Evolutionary conservation across 306 rosid species (phyloP).

Genomic region (Quercus robur): DNA sequence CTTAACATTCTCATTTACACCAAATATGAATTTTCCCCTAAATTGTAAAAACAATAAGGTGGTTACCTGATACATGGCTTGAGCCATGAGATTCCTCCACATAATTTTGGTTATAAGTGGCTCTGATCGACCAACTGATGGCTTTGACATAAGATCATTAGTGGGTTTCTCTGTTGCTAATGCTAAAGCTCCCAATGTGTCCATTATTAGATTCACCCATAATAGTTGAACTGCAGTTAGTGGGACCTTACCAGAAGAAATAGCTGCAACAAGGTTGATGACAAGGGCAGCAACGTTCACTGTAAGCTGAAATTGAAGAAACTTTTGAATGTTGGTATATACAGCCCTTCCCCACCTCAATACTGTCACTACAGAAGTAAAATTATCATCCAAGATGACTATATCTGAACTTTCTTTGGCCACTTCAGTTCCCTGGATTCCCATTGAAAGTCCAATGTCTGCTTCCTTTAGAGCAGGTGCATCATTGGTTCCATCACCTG

Average conservation of each 20-base stretch:
- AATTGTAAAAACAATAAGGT: constrained; percentile 14
- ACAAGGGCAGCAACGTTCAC: constrained; percentile 18
- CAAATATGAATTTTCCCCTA: constrained; percentile 18
- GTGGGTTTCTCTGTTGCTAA: constrained; percentile 19
- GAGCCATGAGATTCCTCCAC: constrained; percentile 29
- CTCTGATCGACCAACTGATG: neutral
- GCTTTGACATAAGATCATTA: constrained; percentile 17
- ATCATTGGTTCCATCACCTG: constrained; percentile 27
- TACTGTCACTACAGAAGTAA: constrained; percentile 12
- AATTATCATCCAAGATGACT: constrained; percentile 22
- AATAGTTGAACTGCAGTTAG: constrained; percentile 21
- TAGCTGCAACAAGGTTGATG: constrained; percentile 12
- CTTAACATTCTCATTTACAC: constrained; percentile 14
- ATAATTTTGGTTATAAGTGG: constrained; percentile 17
- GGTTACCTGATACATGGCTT: constrained; percentile 25
- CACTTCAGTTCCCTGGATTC: constrained; percentile 32
- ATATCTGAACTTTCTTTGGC: constrained; percentile 32
- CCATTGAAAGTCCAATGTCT: constrained; percentile 31
- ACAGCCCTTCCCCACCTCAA: constrained; percentile 27
- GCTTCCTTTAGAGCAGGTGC: constrained; percentile 29
- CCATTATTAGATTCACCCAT: constrained; percentile 35
- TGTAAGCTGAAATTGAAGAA: constrained; percentile 30
- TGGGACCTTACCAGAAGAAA: constrained; percentile 23
- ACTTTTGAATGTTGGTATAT: constrained; percentile 24
- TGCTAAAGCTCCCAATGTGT: constrained; percentile 33